These are phyloP conservation scores for Monosporozyma siamensis DNA, from an alignment of 805 yeast genomes.

Conservation along the genomic window DNA sequence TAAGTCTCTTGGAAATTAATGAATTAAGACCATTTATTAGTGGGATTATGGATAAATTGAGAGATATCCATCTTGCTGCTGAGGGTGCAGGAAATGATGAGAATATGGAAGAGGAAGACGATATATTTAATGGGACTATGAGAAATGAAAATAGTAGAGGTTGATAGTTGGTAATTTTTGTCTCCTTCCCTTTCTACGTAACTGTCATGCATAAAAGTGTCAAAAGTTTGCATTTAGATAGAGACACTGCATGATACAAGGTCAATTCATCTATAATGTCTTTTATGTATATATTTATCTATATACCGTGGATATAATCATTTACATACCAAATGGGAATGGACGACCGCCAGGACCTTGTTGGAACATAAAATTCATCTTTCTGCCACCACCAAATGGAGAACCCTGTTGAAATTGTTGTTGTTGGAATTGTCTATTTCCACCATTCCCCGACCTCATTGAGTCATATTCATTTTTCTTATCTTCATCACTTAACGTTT, in stretches of 20 bases:
- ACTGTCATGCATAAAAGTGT: too few relatives aligned
- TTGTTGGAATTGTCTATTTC: constrained; percentile 2
- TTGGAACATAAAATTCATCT: constrained; percentile 4
- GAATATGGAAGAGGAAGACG: constrained; percentile 4
- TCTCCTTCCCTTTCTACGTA: too few relatives aligned
- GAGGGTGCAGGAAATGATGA: constrained; percentile 1
- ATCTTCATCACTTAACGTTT: constrained; percentile 61
- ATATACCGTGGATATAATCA: too few relatives aligned
- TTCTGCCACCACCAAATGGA: constrained; percentile 10
- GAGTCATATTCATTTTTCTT: constrained; percentile 57
- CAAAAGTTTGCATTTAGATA: background rate
- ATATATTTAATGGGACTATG: constrained; percentile 4
- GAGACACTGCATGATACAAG: background rate
- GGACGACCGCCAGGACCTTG: constrained; percentile 3
- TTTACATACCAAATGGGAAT: constrained; percentile 13
- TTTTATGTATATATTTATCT: background rate
- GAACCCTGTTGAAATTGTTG: constrained; percentile 7
- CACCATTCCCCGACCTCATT: constrained; percentile 25
- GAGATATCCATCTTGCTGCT: constrained; percentile 35
- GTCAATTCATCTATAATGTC: background rate
- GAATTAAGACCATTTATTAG: constrained; percentile 77
- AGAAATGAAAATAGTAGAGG: constrained; percentile 6
- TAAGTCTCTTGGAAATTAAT: constrained; percentile 78
- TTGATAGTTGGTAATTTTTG: too few relatives aligned
- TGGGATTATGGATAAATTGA: constrained; percentile 70